Conservation (phyloP, 768 basidiomycete genomes). For the Lentinula lateritia region DNA sequence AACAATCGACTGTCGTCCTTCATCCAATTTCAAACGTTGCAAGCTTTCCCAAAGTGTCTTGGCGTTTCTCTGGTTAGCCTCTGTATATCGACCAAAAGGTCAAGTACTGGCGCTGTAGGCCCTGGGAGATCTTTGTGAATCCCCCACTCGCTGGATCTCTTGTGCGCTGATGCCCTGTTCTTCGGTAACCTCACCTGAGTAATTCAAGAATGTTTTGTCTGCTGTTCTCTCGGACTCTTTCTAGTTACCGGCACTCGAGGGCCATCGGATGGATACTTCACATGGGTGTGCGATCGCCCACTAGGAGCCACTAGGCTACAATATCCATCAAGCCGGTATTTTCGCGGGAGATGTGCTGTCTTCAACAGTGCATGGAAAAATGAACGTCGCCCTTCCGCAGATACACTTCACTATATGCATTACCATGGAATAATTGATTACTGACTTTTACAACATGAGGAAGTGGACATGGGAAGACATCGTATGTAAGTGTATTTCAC, state of each 20-base stretch:
- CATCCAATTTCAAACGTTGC: not conserved
- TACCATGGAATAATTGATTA: not conserved
- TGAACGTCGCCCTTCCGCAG: not conserved
- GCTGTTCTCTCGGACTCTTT: not conserved
- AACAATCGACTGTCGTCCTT: conserved; percentile 5
- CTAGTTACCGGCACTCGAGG: not conserved
- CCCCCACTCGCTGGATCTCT: conserved; percentile 2
- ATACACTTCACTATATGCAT: not conserved
- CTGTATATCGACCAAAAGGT: not conserved
- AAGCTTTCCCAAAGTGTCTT: not conserved
- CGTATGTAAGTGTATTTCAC: not conserved
- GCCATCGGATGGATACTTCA: not conserved
- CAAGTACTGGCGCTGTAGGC: not conserved
- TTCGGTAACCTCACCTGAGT: not conserved
- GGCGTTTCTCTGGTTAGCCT: not conserved
- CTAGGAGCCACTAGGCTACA: not conserved
- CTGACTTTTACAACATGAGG: not conserved
- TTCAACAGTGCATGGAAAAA: not conserved
- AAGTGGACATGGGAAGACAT: not conserved
- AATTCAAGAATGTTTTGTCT: not conserved
- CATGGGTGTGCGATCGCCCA: not conserved
- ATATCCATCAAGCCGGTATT: not conserved
- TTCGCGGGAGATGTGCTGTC: not conserved
- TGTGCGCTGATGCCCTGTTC: not conserved
- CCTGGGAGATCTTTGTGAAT: conserved; percentile 6